Base-by-base conservation (phyloP, 805 yeast genomes). In the Saccharomyces kudriavzevii region DNA sequence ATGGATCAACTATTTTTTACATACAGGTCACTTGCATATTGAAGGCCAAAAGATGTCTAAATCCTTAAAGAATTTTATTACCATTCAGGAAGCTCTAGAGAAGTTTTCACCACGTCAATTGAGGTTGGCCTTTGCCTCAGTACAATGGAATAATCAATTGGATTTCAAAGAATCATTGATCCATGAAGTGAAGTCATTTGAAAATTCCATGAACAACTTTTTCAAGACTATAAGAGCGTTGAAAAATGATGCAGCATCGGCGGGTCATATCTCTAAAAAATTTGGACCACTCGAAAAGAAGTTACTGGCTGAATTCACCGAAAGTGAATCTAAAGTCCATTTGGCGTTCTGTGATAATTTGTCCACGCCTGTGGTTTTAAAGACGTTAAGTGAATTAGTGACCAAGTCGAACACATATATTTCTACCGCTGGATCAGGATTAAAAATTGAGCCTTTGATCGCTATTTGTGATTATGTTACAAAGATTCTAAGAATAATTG, bases 21-120 rank as follows among this genome's bases (percentile, higher is more conserved):
- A 94, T 70, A 89, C 96, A 45, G 99, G 99, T 45, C 99, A 94
- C 72, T 78, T 94, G 64, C 99, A 94, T 69, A 94, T 94, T 61
- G 97, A 94, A 71, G 99, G 99, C 22, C 97, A 90, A 73, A 94
- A 94, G 67, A 94, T 94, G 99, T 86, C 96, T 49, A 94, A 94
- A 73, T 85, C 95, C 47, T 77, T 94, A 66, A 94, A 94, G 71
- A 94, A 94, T 73, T 94, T 94, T 69, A 92, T 94, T 66, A 90
- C 98, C 10, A 89, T 94, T 61, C 87, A 86, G 58, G 96, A 92
- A 67, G 97, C 98, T 1, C 77, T 94, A 57, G 71, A 76, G 52
- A 80, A 70, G 58, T 89, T 82, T 64, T 70, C 87, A 1, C 71
- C 94, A 0, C 82, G 97, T 61, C 97, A 94, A 70, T 77, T 94